Evolutionary conservation across 495 filamentous ascomycete genomes (phyloP), one percentile per base, ranked within the genome.

Genomic region (Astrocystis sublimbata): DNA sequence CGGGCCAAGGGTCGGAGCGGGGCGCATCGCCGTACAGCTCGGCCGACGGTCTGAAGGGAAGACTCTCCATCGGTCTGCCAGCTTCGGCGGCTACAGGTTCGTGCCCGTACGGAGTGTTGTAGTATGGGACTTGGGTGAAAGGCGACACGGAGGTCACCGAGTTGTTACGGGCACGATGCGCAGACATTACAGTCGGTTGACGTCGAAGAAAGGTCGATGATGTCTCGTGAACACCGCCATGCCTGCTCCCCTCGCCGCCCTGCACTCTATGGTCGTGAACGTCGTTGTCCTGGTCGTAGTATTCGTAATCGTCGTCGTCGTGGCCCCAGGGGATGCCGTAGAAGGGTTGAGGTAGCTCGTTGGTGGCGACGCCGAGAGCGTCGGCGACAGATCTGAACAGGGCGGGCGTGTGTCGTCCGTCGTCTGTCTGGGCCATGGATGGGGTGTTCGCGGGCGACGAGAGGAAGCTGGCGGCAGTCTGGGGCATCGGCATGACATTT

Each of bases 361-460:
- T 70, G 9, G 65, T 62, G 28, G 67, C 65, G 36, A 72, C 55
- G 1, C 68, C 65, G 12, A 70, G 49, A 51, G 65, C 65, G 42
- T 68, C 24, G 9, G 68, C 70, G 30, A 72, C 68, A 26, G 65
- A 68, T 45, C 65, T 68, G 33, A 68, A 47, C 9, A 60, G 41
- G 0, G 65, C 52, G 21, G 43, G 49, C 4, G 59, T 53, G 19
- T 58, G 41, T 24, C 54, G 49, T 8, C 19, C 31, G 28, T 57
- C 56, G 1, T 47, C 43, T 13, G 38, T 51, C 24, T 26, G 28
- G 24, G 63, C 2, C 40, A 50, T 21, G 6, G 40, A 46, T 0
- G 60, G 42, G 42, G 60, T 26, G 23, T 62, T 54, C 23, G 26
- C 40, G 8, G 60, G 15, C 4, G 33, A 47, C 60, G 50, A 49